Percentiles rank a stretch among this genome's conserved stretches.
Evolutionary conservation across 805 yeast species (phyloP).

Genomic region (Barnettozyma sp.): DNA sequence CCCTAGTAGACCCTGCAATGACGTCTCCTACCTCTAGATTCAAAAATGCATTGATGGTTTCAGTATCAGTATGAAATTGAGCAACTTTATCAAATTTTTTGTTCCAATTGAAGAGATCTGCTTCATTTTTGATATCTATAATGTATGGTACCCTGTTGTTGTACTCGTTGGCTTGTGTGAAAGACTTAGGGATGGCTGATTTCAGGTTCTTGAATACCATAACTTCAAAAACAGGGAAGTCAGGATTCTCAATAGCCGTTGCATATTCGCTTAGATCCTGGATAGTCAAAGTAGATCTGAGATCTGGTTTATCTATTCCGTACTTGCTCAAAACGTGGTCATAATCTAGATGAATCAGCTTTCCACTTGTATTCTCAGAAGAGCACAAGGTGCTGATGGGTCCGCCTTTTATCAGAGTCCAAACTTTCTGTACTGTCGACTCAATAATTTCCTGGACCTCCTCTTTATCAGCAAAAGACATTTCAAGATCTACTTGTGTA

Average conservation of each 20-base stretch:
- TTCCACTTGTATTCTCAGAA: conserved; percentile 13
- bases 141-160: conserved; percentile 52
- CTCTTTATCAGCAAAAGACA: conserved; percentile 67
- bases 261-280: conserved; percentile 20
- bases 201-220: conserved; percentile 40
- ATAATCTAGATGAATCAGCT: conserved; percentile 49
- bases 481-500: conserved; percentile 93
- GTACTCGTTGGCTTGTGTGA: conserved; percentile 40
- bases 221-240: conserved; percentile 69
- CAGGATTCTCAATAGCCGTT: conserved; percentile 29
- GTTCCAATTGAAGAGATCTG: conserved; percentile 40
- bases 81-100: conserved; percentile 27
- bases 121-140: conserved; percentile 39
- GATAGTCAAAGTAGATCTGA: conserved; percentile 49
- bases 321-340: conserved; percentile 59
- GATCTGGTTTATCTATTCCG: conserved; percentile 94
- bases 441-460: conserved; percentile 67
- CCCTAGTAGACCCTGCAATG: conserved; percentile 73
- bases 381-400: conserved; percentile 22
- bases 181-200: conserved; percentile 29
- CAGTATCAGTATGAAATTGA: conserved; percentile 23
- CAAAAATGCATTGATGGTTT: conserved; percentile 22
- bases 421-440: conserved; percentile 43
- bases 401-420: conserved; percentile 42
- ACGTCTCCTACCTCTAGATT: conserved; percentile 60